Evolutionary conservation across 2,329 filamentous ascomycete species (phyloP).

Genomic region (Apiospora marii): DNA sequence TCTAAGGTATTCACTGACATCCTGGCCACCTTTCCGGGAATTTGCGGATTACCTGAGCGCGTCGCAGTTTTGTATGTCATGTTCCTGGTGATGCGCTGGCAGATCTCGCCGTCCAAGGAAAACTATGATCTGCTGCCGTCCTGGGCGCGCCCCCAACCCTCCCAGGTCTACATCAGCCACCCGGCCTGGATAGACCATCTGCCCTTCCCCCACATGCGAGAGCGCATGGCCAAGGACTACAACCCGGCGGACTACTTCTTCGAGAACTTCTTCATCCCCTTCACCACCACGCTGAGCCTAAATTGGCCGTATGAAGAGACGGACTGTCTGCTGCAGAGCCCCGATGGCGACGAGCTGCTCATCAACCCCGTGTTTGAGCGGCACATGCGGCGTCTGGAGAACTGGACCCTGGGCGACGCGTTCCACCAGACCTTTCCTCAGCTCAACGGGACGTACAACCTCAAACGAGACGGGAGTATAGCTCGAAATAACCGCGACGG

Average conservation of each 20-base stretch:
- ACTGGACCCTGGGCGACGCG: conserved; percentile 80
- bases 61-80: conserved; percentile 84
- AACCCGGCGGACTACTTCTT: conserved; percentile 65
- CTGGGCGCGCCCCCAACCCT: conserved; percentile 72
- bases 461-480: conserved; percentile 35
- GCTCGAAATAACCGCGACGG: conserved; percentile 15
- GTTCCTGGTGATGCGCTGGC: conserved; percentile 88
- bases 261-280: conserved; percentile 85
- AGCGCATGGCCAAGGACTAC: conserved; percentile 46
- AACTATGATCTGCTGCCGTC: conserved; percentile 81
- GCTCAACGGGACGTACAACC: conserved; percentile 54
- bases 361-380: conserved; percentile 89
- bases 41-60: conserved; percentile 80
- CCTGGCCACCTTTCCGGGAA: conserved; percentile 81
- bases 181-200: conserved; percentile 85
- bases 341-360: conserved; percentile 69
- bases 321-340: conserved; percentile 70
- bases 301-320: conserved; percentile 86
- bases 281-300: conserved; percentile 75
- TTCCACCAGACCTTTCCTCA: conserved; percentile 73
- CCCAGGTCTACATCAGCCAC: conserved; percentile 73
- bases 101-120: conserved; percentile 78
- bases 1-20: conserved; percentile 89
- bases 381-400: conserved; percentile 76
- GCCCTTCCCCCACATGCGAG: conserved; percentile 80